A percentile compares a stretch with the other conserved stretches of the same genome.
Evolutionary conservation across 257 asterid species (phyloP).

Genomic region (Forsythia viridissima): DNA sequence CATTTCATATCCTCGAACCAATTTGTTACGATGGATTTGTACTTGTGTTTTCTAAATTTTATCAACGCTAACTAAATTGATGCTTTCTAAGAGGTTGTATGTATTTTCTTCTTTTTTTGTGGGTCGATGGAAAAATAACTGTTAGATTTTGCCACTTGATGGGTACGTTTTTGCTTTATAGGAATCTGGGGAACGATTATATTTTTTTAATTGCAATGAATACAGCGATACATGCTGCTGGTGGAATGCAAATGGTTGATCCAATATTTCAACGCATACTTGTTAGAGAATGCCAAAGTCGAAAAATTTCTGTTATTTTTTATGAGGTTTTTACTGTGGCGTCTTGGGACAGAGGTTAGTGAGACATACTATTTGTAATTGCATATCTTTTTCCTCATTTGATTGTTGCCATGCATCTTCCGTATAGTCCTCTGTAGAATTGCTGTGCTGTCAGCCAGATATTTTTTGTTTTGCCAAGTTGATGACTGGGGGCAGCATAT

Average conservation of each 20-base stretch:
- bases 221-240: conserved; percentile 93
- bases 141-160: conserved; percentile 3
- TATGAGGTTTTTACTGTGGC: conserved; percentile 99
- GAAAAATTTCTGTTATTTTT: conserved; percentile 82
- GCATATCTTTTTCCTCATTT: conserved; percentile 3
- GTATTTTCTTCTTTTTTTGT: not conserved
- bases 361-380: not conserved
- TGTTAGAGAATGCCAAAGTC: conserved; percentile 71
- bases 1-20: not conserved
- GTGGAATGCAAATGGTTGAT: conserved; percentile 96
- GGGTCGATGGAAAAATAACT: not conserved
- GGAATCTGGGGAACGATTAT: not conserved
- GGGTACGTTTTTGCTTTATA: conserved; percentile 6
- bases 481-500: conserved; percentile 96
- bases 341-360: conserved; percentile 92
- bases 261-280: conserved; percentile 92
- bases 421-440: conserved; percentile 85
- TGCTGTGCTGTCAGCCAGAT: conserved; percentile 84
- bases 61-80: not conserved
- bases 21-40: not conserved
- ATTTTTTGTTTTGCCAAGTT: conserved; percentile 93
- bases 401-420: conserved; percentile 17
- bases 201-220: conserved; percentile 23
- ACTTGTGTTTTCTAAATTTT: not conserved
- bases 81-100: not conserved